Evolutionary conservation across 2,329 filamentous ascomycete genomes (phyloP), one percentile per base, ranked within the genome.

Genomic region (Neonectria faginata): DNA sequence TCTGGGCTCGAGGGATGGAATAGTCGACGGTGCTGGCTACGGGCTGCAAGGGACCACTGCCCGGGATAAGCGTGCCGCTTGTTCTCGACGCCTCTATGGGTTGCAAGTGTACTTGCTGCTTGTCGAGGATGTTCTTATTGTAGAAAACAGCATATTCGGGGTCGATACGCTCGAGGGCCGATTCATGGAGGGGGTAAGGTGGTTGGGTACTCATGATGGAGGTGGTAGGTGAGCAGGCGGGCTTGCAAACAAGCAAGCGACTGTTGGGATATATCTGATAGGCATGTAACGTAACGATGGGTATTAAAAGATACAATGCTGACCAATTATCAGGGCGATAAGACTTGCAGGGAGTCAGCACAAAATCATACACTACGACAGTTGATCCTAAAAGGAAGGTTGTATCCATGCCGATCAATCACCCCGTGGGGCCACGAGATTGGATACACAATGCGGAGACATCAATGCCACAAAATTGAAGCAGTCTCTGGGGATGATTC

Each of bases 91-190:
- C 83, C 22, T 79, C 79, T 10, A 88, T 78, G 1, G 86, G 84
- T 62, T 86, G 85, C 14, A 83, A 77, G 70, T 88, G 86, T 3
- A 86, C 85, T 70, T 85, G 85, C 66, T 84, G 84, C 57, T 81
- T 79, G 74, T 85, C 78, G 67, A 83, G 75, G 50, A 86, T 77
- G 72, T 85, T 76, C 66, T 82, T 70, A 70, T 86, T 85, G 76
- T 87, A 86, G 74, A 86, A 86, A 12, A 73, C 79, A 52, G 80
- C 81, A 69, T 87, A 87, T 61, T 86, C 82, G 1, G 83, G 80
- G 69, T 86, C 76, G 54, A 86, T 76, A 41, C 79, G 75, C 69
- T 82, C 75, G n/a, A 48, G 10, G 12, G 51, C 54, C n/a, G 61
- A 54, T 18, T 79, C 76, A 68, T 86, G 83, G 29, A 86, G 77